These are phyloP conservation scores for Boletus sp. DNA, from an alignment of 1,284 basidiomycete genomes.

Conservation along the genomic window DNA sequence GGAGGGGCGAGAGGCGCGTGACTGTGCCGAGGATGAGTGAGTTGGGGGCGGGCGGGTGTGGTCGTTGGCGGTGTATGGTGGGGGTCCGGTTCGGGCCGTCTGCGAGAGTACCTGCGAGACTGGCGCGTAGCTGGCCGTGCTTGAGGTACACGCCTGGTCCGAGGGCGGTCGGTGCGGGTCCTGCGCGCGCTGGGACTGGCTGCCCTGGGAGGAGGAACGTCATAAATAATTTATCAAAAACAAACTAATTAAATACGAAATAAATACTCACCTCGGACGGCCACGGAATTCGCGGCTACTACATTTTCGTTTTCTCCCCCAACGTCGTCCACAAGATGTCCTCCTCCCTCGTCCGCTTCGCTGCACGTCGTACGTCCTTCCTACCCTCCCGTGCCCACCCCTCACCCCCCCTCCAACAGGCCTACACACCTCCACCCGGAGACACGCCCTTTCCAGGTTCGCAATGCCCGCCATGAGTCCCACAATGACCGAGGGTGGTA, in stretches of 20 bases:
- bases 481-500: constrained; percentile 99
- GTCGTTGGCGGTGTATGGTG: constrained; percentile 54
- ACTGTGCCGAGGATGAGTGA: constrained; percentile 77
- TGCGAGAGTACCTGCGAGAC: constrained; percentile 56
- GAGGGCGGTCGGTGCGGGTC: constrained; percentile 34
- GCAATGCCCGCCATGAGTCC: constrained; percentile 99
- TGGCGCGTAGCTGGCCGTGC: constrained; percentile 66
- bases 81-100: constrained; percentile 38
- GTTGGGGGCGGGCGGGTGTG: constrained; percentile 66
- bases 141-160: constrained; percentile 70
- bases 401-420: constrained; percentile 43
- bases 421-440: constrained; percentile 75
- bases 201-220: constrained; percentile 75
- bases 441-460: constrained; percentile 83
- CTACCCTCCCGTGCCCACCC: background rate
- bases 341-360: constrained; percentile 58
- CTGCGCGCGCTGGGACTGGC: constrained; percentile 60
- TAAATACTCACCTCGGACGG: constrained; percentile 15
- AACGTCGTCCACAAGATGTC: constrained; percentile 43
- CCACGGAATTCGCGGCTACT: constrained; percentile 23
- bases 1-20: constrained; percentile 81
- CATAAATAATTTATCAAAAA: constrained; percentile 21
- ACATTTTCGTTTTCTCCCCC: constrained; percentile 18
- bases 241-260: constrained; percentile 1
- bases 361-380: constrained; percentile 56